These are phyloP conservation scores for Nelumbo lutea DNA, from an alignment of 164 flowering plant species.

Conservation along the genomic window DNA sequence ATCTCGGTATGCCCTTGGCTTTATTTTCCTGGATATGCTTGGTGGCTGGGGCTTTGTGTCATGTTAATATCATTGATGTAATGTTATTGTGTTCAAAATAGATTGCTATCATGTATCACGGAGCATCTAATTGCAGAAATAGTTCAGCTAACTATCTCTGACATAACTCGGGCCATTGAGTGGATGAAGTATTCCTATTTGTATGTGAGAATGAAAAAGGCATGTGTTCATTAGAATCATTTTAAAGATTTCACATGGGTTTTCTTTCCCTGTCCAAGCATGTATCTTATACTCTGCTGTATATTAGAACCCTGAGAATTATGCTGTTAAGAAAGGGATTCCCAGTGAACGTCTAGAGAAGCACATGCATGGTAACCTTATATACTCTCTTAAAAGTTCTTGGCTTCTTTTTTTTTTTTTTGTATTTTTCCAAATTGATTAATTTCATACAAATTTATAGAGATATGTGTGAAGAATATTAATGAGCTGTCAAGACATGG, in stretches of 20 bases:
- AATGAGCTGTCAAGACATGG: slow-evolving; percentile 71
- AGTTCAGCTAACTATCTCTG: slow-evolving; percentile 84
- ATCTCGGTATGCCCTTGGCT: slow-evolving; percentile 64
- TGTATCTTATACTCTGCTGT: slow-evolving; percentile 17
- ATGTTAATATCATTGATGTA: background rate
- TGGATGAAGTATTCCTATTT: slow-evolving; percentile 96
- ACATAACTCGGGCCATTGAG: slow-evolving; percentile 85
- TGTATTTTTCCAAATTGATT: slow-evolving; percentile 3
- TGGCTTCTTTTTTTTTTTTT: background rate
- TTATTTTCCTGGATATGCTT: slow-evolving; percentile 3
- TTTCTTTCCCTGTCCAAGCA: slow-evolving; percentile 5
- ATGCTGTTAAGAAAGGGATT: slow-evolving; percentile 60
- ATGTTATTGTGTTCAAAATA: slow-evolving; percentile 19
- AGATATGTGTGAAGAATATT: slow-evolving; percentile 77
- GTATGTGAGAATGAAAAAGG: slow-evolving; percentile 93
- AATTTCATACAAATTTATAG: slow-evolving; percentile 31
- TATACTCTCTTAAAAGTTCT: background rate
- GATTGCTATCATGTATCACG: slow-evolving; percentile 81
- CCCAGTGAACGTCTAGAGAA: slow-evolving; percentile 56
- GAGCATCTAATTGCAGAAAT: slow-evolving; percentile 98
- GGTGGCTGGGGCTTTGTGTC: background rate
- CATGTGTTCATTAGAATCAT: slow-evolving; percentile 23
- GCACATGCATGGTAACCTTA: slow-evolving; percentile 68
- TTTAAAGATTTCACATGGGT: slow-evolving; percentile 3
- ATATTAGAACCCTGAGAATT: slow-evolving; percentile 74